Conservation (phyloP, 78 protist species). For the Anaeramoeba flamelloides region DNA sequence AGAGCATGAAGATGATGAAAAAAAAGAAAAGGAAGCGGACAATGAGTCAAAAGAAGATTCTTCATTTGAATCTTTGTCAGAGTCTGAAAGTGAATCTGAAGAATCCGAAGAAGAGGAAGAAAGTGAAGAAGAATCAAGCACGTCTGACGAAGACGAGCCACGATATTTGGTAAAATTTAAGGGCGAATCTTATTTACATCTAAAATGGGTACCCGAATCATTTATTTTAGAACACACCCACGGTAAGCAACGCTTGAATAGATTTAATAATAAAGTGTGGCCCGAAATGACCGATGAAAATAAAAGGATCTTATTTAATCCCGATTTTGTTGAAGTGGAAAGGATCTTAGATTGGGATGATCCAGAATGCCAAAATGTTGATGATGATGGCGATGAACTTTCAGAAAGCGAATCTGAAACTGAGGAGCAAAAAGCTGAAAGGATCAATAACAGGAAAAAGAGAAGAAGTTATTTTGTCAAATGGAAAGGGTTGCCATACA, state of each 20-base stretch:
- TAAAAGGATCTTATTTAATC: neutral
- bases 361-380: too few species aligned
- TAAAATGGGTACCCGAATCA: neutral
- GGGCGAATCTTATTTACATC: neutral
- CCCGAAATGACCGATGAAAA: neutral
- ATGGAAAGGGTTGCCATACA: slow-evolving; percentile 49
- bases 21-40: too few species aligned
- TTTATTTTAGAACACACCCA: neutral
- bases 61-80: too few species aligned
- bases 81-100: too few species aligned
- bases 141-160: neutral
- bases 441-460: too few species aligned
- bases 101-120: neutral
- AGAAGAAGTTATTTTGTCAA: slow-evolving; percentile 40
- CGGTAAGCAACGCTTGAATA: neutral
- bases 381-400: too few species aligned
- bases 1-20: too few species aligned
- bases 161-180: neutral
- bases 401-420: too few species aligned
- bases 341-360: too few species aligned
- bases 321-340: too few species aligned
- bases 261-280: neutral
- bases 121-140: neutral
- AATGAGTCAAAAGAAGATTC: too few species aligned
- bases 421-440: too few species aligned